Base-by-base conservation (phyloP, 2,329 filamentous ascomycete genomes). In the Aureobasidium lini region DNA sequence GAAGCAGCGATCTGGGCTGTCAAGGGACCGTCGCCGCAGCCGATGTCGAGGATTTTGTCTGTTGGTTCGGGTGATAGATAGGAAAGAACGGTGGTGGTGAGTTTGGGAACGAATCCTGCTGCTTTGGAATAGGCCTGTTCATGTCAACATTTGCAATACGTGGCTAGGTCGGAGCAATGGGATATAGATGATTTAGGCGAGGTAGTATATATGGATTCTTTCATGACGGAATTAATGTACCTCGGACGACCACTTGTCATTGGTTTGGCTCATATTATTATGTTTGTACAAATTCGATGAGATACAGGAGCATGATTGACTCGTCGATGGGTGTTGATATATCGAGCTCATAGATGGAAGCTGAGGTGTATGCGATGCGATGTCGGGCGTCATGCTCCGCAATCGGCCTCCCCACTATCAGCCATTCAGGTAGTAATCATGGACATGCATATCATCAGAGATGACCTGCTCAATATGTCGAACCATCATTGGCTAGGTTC, bases 71-170 rank as follows among this genome's bases (percentile, higher is more conserved):
- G 66, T 61, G 66, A 62, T 49, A 77, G 73, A 64, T 75, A 71
- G 40, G 68, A 62, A 49, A 73, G 49, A 13, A 77, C 67, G 49
- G 65, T 72, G 3, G 68, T 65, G 11, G 75, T 76, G 46, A 77
- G 72, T 52, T 70, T 64, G 23, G 74, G 72, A 28, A 76, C 74
- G 66, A 77, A 77, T 62, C 66, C 59, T 18, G 75, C 75, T 29
- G 73, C 68, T 46, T 67, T 66, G n/a, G 62, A 62, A 64, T 74
- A 74, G 63, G 66, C 58, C 66, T 68, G 47, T 39, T 15, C 16
- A 2, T 11, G 36, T 52, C 47, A 49, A 5, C 28, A 23, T 5
- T 46, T 6, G 23, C 43, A n/a, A 42, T 23, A 23, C 23, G 23
- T 23, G 23, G 23, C 23, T 23, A 23, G 23, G 23, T 23, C 23